Conservation (phyloP, 495 filamentous ascomycete genomes). For the Apodospora peruviana region DNA sequence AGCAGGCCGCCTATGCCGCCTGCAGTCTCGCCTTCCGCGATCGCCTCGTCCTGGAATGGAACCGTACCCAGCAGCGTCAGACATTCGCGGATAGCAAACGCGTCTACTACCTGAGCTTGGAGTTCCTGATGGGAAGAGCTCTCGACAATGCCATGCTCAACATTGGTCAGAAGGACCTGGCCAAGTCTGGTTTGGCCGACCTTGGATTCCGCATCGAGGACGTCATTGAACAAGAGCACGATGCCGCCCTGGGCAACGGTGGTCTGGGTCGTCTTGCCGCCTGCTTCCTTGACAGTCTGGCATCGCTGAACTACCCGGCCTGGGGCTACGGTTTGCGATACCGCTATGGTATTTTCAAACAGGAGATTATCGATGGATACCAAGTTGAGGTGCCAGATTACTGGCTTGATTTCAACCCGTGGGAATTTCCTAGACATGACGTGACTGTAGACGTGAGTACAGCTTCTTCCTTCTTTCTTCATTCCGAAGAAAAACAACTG, state of each 20-base stretch:
- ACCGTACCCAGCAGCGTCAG: slow-evolving; percentile 93
- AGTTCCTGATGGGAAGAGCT: slow-evolving; percentile 94
- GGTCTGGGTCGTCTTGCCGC: slow-evolving; percentile 91
- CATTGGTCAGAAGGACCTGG: slow-evolving; percentile 77
- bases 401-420: slow-evolving; percentile 98
- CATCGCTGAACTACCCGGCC: slow-evolving; percentile 87
- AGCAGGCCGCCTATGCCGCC: slow-evolving; percentile 85
- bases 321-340: slow-evolving; percentile 97
- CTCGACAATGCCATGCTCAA: slow-evolving; percentile 99
- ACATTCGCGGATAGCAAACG: slow-evolving; percentile 86
- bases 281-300: slow-evolving; percentile 94
- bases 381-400: slow-evolving; percentile 98
- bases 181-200: slow-evolving; percentile 75
- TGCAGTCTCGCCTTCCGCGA: slow-evolving; percentile 88
- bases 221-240: slow-evolving; percentile 89
- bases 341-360: slow-evolving; percentile 98
- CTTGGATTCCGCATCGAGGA: slow-evolving; percentile 97
- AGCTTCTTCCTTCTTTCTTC: too few relatives aligned
- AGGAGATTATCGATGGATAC: slow-evolving; percentile 96
- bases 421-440: slow-evolving; percentile 96
- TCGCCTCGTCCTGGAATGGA: slow-evolving; percentile 91
- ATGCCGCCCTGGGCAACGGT: slow-evolving; percentile 94
- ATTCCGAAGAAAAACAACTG: too few relatives aligned
- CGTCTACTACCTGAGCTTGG: slow-evolving; percentile 92
- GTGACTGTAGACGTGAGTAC: slow-evolving; percentile 70